phyloP scores from a whole-genome alignment of 1,284 basidiomycete species.

The Austropuccinia psidii region DNA sequence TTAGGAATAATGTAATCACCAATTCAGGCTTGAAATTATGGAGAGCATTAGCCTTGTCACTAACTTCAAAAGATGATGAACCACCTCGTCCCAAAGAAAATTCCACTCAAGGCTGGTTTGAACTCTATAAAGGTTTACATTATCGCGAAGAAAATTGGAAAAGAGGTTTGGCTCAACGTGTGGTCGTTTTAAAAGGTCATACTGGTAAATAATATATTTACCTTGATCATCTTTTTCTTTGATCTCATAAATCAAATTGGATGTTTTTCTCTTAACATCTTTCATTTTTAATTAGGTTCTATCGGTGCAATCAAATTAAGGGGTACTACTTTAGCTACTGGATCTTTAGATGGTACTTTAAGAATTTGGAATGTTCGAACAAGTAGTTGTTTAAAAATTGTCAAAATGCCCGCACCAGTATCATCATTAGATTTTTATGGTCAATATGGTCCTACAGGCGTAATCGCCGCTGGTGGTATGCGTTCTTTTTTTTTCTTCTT shows the following conservation, averaged over 20 bases:
- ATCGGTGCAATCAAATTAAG: slow-evolving; percentile 30
- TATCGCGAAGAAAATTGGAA: slow-evolving; percentile 76
- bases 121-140: slow-evolving; percentile 69
- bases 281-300: slow-evolving; percentile 14
- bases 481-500: not conserved
- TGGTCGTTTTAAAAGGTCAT: slow-evolving; percentile 32
- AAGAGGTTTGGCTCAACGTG: slow-evolving; percentile 14
- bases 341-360: slow-evolving; percentile 28
- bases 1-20: slow-evolving; percentile 21
- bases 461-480: slow-evolving; percentile 31
- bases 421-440: slow-evolving; percentile 30
- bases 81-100: slow-evolving; percentile 15
- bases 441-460: slow-evolving; percentile 26
- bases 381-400: slow-evolving; percentile 24
- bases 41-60: slow-evolving; percentile 1
- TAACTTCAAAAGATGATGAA: slow-evolving; percentile 32
- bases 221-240: not conserved
- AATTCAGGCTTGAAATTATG: slow-evolving; percentile 1
- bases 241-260: not conserved
- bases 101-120: slow-evolving; percentile 40
- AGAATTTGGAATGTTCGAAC: slow-evolving; percentile 35
- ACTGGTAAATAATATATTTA: slow-evolving; percentile 1
- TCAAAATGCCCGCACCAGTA: slow-evolving; percentile 35
- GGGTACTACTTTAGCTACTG: slow-evolving; percentile 26
- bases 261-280: not conserved